Base-by-base conservation (phyloP, 257 asterid species). In the Lithospermum erythrorhizon region DNA sequence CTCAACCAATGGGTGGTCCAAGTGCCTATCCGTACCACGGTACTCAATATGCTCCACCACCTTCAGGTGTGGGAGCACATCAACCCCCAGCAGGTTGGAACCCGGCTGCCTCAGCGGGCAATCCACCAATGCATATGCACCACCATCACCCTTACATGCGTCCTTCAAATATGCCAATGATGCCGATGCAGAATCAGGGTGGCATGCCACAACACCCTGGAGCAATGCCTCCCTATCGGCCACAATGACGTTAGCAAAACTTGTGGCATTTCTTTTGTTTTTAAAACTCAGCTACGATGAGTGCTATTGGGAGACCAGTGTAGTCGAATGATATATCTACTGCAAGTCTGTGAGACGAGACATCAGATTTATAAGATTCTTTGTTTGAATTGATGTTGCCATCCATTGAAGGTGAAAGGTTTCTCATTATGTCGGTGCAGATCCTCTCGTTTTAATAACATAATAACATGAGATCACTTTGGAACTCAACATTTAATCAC, bases 1-100 rank as follows among this genome's bases (percentile, higher is more conserved):
- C 89, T 21, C 84, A 76, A 58, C 53, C 77, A 51, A 64, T 57
- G 58, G 90, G 82, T 17, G 95, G 94, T 54, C 94, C 79, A 1
- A 79, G 76, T 48, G 66, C 47, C 59, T 84, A 72, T 60, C 73
- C 79, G 5, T 84, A 81, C 71, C 72, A 51, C 49, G 94, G 86
- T 15, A 30, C 78, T 6, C 94, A 77, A 24, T 88, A 88, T 55
- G 73, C 87, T 30, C 82, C 79, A 15, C 78, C 80, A 21, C 76
- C 77, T 1, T 82, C 73, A 68, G 82, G 74, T 55, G 73, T 63
- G 16, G 76, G 74, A 1, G 66, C 61, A 6, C 77, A 87, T 51
- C 85, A 82, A 62, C 86, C 74, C 59, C 65, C 95, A 19, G 72
- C 76, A 22, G 87, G 90, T 23, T 93, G 98, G 98, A 83, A 78